A percentile compares a stretch with the other conserved stretches of the same genome.
These are phyloP conservation scores for Sporodiniella umbellata DNA, from an alignment of 371 early-diverging fungal genomes.

Conservation along the genomic window DNA sequence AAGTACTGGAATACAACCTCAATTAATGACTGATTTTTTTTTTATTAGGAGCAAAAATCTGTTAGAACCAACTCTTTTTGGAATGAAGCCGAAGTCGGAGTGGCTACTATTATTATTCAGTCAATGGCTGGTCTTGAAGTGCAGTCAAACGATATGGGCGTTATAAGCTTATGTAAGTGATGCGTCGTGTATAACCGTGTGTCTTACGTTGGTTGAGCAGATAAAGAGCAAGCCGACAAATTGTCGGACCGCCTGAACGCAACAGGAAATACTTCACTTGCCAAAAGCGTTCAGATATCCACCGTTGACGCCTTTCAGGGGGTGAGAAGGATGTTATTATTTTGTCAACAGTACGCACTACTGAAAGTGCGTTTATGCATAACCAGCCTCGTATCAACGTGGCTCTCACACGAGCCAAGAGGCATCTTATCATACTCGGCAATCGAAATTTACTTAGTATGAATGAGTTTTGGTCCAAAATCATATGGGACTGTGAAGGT, in stretches of 20 bases:
- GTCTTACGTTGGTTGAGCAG: too few relatives aligned
- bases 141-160: conserved; percentile 52
- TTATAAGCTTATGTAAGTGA: conserved; percentile 65
- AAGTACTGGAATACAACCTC: too few relatives aligned
- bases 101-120: conserved; percentile 41
- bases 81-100: conserved; percentile 53
- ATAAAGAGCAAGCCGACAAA: conserved; percentile 67
- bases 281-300: conserved; percentile 43
- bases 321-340: conserved; percentile 83
- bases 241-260: conserved; percentile 29
- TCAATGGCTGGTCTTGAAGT: conserved; percentile 39
- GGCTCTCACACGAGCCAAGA: conserved; percentile 57
- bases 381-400: conserved; percentile 59
- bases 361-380: conserved; percentile 53
- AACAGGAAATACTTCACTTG: conserved; percentile 6
- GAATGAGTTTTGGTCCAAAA: conserved; percentile 36
- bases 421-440: conserved; percentile 66
- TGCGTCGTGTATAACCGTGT: too few relatives aligned
- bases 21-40: too few relatives aligned
- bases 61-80: conserved; percentile 43
- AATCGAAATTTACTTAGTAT: conserved; percentile 25
- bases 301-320: conserved; percentile 90
- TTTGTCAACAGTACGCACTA: conserved; percentile 70
- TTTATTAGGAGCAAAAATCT: conserved; percentile 39
- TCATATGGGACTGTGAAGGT: conserved; percentile 42